Conservation (phyloP, 2,329 filamentous ascomycete genomes). For the Ustulina deusta region DNA sequence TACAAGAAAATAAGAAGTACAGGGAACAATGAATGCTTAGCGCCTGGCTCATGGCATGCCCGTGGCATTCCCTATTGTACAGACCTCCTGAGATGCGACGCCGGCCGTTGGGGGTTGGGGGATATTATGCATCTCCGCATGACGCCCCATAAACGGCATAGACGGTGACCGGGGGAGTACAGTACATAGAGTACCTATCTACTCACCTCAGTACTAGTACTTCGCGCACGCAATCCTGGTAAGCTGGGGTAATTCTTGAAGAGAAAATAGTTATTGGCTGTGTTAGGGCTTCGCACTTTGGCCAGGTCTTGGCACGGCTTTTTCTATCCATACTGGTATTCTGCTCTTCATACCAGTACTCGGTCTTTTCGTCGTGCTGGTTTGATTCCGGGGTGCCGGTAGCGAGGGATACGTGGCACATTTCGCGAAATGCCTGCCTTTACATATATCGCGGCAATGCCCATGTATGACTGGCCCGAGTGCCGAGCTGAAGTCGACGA, state of each 20-base stretch:
- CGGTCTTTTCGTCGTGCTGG: not conserved
- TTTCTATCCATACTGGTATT: not conserved
- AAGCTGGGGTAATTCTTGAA: conserved; percentile 8
- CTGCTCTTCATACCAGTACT: not conserved
- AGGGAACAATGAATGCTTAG: not conserved
- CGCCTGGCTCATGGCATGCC: not conserved
- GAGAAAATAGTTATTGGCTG: not conserved
- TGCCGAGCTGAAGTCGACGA: conserved; percentile 31
- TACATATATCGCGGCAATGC: conserved; percentile 36
- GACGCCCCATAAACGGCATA: not conserved
- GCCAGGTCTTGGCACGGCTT: conserved; percentile 13
- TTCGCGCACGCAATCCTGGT: conserved; percentile 22
- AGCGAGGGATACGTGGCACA: not conserved
- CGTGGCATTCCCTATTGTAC: not conserved
- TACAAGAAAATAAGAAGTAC: too few relatives aligned
- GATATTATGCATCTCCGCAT: conserved; percentile 15
- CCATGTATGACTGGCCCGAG: conserved; percentile 42
- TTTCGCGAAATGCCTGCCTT: conserved; percentile 18
- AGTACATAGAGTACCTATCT: too few relatives aligned
- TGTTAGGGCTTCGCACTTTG: not conserved
- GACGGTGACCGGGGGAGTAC: not conserved
- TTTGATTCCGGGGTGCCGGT: not conserved
- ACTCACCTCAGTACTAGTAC: too few relatives aligned
- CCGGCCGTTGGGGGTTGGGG: conserved; percentile 19
- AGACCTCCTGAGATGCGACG: conserved; percentile 15